phyloP scores from a whole-genome alignment of 2,329 filamentous ascomycete species.

The Fusarium xyrophilum region DNA sequence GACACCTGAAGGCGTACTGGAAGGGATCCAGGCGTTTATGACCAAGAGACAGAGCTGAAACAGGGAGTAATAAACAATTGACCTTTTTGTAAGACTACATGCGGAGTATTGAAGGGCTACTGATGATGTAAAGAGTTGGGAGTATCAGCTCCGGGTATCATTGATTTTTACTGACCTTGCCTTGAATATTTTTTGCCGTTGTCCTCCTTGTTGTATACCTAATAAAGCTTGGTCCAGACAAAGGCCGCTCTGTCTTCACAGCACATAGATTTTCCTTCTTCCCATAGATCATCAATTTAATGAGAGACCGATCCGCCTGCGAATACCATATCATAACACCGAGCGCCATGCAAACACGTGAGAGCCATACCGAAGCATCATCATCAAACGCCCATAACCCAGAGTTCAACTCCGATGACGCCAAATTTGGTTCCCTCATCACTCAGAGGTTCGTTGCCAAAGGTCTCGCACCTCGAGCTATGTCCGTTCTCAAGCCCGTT shows the following conservation, averaged over 20 bases:
- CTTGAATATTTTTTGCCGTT: conserved; percentile 6
- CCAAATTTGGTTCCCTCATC: conserved; percentile 94
- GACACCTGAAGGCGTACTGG: conserved; percentile 78
- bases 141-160: conserved; percentile 43
- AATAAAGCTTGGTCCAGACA: neutral
- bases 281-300: neutral
- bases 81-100: neutral
- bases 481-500: conserved; percentile 83
- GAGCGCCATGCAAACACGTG: conserved; percentile 25
- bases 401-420: conserved; percentile 88
- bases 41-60: conserved; percentile 20
- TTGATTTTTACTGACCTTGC: conserved; percentile 31
- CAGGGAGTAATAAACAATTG: neutral
- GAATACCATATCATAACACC: conserved; percentile 22
- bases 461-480: conserved; percentile 84
- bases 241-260: conserved; percentile 1
- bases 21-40: conserved; percentile 64
- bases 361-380: conserved; percentile 1
- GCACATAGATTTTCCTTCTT: neutral
- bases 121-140: conserved; percentile 26
- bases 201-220: conserved; percentile 16
- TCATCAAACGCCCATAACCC: conserved; percentile 75
- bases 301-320: conserved; percentile 9
- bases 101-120: neutral
- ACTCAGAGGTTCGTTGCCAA: conserved; percentile 92